Conservation (phyloP, 805 yeast species). For the Candida arabinofermentans region DNA sequence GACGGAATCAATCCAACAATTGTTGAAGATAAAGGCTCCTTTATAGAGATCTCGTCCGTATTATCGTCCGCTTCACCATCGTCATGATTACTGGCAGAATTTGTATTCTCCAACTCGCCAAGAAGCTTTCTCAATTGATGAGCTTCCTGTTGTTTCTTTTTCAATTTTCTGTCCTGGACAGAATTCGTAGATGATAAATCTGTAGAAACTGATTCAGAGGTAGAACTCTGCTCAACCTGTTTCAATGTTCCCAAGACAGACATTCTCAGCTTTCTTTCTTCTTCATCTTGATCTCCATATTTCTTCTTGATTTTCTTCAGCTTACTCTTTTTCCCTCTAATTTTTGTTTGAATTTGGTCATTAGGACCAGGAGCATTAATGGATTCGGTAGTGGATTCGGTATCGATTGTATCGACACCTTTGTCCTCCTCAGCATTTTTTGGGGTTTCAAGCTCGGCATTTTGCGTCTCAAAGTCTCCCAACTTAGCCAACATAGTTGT, state of each 20-base stretch:
- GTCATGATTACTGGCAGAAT: constrained; percentile 9
- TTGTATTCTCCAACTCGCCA: constrained; percentile 25
- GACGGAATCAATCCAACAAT: constrained; percentile 35
- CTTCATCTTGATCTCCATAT: constrained; percentile 90
- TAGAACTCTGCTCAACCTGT: constrained; percentile 33
- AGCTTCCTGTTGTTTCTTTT: constrained; percentile 28
- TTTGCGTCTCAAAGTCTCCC: constrained; percentile 7
- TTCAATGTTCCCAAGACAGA: constrained; percentile 82
- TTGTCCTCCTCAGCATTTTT: constrained; percentile 4
- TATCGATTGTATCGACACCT: constrained; percentile 1
- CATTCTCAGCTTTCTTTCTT: constrained; percentile 72
- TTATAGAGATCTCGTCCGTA: constrained; percentile 29
- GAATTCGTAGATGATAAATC: background rate
- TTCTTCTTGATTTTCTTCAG: constrained; percentile 77
- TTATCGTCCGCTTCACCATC: constrained; percentile 19
- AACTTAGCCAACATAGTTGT: constrained; percentile 27
- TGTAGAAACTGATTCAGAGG: constrained; percentile 3
- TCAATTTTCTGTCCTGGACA: constrained; percentile 13
- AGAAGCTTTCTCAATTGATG: constrained; percentile 30
- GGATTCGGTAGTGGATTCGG: constrained; percentile 14
- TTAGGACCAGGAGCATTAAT: constrained; percentile 14
- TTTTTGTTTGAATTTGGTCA: constrained; percentile 35
- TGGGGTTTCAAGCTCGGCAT: too few relatives aligned
- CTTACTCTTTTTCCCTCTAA: constrained; percentile 84
- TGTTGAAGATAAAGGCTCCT: constrained; percentile 25